Percentiles rank a stretch among this genome's conserved stretches.
Conservation (phyloP, 169 alveolate species). For the Miamiensis avidus region DNA sequence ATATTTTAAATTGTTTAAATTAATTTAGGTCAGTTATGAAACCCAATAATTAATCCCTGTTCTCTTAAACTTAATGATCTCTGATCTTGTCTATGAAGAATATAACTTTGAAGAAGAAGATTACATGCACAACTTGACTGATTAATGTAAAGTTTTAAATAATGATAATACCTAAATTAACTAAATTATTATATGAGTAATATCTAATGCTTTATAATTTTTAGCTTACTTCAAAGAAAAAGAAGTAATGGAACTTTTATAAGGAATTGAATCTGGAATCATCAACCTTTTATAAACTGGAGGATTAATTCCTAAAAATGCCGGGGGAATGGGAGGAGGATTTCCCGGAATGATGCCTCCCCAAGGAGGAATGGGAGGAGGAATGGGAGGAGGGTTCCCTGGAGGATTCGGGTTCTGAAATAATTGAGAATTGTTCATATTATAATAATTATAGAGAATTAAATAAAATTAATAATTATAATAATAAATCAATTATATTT, state of each 20-base stretch:
- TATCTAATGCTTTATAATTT: background rate
- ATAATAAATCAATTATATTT: too few relatives aligned
- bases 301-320: conserved; percentile 17
- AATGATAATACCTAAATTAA: too few relatives aligned
- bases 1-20: too few relatives aligned
- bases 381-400: background rate
- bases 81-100: conserved; percentile 48
- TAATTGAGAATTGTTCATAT: background rate
- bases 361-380: background rate
- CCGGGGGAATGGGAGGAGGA: background rate
- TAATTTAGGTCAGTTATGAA: conserved; percentile 6
- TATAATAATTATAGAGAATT: background rate
- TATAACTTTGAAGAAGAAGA: conserved; percentile 49
- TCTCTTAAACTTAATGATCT: conserved; percentile 38
- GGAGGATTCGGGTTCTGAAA: background rate
- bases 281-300: conserved; percentile 13
- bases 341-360: background rate
- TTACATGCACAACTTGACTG: conserved; percentile 40
- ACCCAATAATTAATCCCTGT: conserved; percentile 42
- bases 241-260: conserved; percentile 41
- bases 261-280: conserved; percentile 44
- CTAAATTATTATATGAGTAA: too few relatives aligned
- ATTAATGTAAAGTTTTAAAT: conserved; percentile 14
- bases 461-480: too few relatives aligned
- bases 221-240: conserved; percentile 36